Evolutionary conservation across 2,329 filamentous ascomycete genomes (phyloP).

Genomic region (Penicillium sp.): DNA sequence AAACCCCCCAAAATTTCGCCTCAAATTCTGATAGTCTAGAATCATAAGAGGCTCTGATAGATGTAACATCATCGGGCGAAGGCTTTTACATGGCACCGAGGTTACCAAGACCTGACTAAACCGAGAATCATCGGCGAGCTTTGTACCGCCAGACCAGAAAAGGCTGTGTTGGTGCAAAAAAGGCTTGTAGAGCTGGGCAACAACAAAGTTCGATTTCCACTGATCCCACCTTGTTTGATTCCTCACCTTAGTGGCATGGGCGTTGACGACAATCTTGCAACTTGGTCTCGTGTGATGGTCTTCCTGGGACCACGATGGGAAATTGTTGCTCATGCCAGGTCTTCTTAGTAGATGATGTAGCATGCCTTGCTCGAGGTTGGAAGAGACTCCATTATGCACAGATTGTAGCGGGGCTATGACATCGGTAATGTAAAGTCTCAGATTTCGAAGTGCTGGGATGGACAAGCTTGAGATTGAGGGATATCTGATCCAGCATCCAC

Average conservation of each 20-base stretch:
- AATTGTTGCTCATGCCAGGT: neutral
- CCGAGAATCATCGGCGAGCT: neutral
- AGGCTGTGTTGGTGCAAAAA: neutral
- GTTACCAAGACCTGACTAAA: neutral
- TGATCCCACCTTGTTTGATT: neutral
- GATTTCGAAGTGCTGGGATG: neutral
- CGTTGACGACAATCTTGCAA: neutral
- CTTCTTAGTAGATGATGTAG: neutral
- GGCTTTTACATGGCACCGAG: neutral
- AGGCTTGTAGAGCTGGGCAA: neutral
- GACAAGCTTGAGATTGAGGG: neutral
- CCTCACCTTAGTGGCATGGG: neutral
- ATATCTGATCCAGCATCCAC: neutral
- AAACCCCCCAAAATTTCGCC: too few species aligned
- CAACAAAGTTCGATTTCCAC: neutral
- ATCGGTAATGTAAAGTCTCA: neutral
- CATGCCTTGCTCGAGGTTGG: neutral
- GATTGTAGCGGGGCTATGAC: constrained; percentile 1
- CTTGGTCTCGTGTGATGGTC: neutral
- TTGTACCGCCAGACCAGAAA: neutral
- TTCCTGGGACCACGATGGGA: neutral
- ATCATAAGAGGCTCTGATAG: too few species aligned
- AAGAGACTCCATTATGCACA: neutral
- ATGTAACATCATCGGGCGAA: too few species aligned
- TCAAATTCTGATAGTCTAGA: too few species aligned